Conservation (phyloP, 192 early-diverging fungal species). For the Physocladia obscura region DNA sequence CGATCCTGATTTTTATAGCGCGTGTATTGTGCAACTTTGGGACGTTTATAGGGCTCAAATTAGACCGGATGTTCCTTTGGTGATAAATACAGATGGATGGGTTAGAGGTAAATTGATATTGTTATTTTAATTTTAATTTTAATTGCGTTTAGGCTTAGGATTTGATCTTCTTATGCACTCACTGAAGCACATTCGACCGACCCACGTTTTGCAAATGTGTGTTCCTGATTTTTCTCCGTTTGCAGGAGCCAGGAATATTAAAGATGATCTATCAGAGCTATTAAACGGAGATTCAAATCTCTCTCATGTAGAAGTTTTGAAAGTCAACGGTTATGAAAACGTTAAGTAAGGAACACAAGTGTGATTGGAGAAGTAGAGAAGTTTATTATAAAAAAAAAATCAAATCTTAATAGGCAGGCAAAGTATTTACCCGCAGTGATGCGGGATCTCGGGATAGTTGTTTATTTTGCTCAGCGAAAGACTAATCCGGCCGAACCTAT, state of each 20-base stretch:
- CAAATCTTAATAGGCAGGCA: slow-evolving; percentile 5
- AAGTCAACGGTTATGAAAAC: slow-evolving; percentile 40
- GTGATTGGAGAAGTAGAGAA: no score
- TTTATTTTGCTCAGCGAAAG: slow-evolving; percentile 65
- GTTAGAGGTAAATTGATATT: slow-evolving; percentile 61
- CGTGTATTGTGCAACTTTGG: slow-evolving; percentile 63
- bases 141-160: slow-evolving; percentile 62
- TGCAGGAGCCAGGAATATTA: slow-evolving; percentile 10
- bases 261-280: not conserved
- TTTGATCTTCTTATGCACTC: slow-evolving; percentile 77
- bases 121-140: slow-evolving; percentile 15
- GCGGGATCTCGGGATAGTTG: slow-evolving; percentile 63
- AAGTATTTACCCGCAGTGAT: slow-evolving; percentile 63
- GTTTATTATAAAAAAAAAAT: not conserved
- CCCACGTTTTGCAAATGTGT: slow-evolving; percentile 62
- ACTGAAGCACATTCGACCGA: slow-evolving; percentile 60
- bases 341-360: not conserved
- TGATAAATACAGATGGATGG: slow-evolving; percentile 97
- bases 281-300: not conserved
- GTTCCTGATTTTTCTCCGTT: not conserved
- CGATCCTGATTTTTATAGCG: slow-evolving; percentile 80
- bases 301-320: no score
- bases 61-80: slow-evolving; percentile 62
- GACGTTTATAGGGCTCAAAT: slow-evolving; percentile 55
- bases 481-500: slow-evolving; percentile 5